These are phyloP conservation scores for Alnus glutinosa DNA, from an alignment of 306 rosid species.

Conservation along the genomic window DNA sequence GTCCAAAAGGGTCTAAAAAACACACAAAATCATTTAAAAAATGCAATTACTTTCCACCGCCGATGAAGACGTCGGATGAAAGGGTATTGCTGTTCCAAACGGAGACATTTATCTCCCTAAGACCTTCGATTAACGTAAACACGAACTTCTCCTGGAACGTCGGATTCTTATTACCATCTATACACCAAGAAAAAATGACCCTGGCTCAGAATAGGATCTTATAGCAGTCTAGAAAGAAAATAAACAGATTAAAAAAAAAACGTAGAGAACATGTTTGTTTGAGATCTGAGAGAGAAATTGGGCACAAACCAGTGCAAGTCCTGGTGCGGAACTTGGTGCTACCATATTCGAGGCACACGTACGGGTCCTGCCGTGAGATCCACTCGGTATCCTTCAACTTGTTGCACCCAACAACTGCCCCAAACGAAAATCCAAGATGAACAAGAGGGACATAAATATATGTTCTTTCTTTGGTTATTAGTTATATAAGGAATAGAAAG, in stretches of 20 bases:
- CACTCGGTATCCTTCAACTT: conserved; percentile 86
- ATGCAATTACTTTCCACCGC: conserved; percentile 63
- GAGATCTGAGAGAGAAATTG: neutral
- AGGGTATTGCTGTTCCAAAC: conserved; percentile 92
- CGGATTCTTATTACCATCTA: conserved; percentile 78
- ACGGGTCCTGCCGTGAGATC: conserved; percentile 89
- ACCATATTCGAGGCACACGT: conserved; percentile 77
- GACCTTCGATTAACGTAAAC: conserved; percentile 73
- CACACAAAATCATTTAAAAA: neutral
- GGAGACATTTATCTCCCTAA: conserved; percentile 57
- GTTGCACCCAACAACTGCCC: conserved; percentile 65
- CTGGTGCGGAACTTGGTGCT: conserved; percentile 64
- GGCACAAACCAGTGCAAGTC: conserved; percentile 66
- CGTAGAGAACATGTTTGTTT: neutral
- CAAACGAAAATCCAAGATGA: conserved; percentile 9
- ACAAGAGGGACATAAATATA: no score
- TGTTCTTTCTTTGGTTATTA: neutral
- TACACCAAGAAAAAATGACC: conserved; percentile 4
- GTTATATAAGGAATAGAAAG: neutral
- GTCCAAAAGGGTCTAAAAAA: neutral
- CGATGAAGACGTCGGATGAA: conserved; percentile 75
- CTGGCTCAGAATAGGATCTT: conserved; percentile 12
- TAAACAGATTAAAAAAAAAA: neutral
- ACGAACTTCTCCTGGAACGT: conserved; percentile 76
- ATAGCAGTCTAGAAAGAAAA: neutral